Percentiles rank a stretch among this genome's conserved stretches.
Conservation (phyloP, 371 early-diverging fungal genomes). For the Actinomucor elegans region DNA sequence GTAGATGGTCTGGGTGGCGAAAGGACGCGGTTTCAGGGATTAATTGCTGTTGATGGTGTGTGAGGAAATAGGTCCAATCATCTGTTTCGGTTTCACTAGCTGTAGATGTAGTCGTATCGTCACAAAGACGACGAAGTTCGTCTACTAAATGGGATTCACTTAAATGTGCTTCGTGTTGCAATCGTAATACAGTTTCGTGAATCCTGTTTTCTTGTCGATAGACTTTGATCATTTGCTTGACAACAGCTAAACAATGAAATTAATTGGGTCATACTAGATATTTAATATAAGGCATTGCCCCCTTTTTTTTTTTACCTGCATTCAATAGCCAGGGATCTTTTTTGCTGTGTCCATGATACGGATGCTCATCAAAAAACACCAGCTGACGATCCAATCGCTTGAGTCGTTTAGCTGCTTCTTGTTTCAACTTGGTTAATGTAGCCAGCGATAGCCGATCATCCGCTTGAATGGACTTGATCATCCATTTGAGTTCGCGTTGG, state of each 20-base stretch:
- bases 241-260: constrained; percentile 23
- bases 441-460: constrained; percentile 37
- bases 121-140: constrained; percentile 28
- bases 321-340: constrained; percentile 47
- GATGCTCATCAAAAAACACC: constrained; percentile 39
- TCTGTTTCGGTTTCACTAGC: constrained; percentile 23
- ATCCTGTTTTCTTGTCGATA: constrained; percentile 45
- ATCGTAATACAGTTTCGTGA: constrained; percentile 43
- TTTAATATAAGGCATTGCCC: too few species aligned
- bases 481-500: constrained; percentile 37
- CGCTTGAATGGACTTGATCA: constrained; percentile 33
- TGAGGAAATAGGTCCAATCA: constrained; percentile 35
- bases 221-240: constrained; percentile 41
- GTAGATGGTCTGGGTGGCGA: constrained; percentile 35
- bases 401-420: constrained; percentile 27
- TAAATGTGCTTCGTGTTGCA: constrained; percentile 34
- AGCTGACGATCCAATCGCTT: constrained; percentile 30
- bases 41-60: constrained; percentile 25
- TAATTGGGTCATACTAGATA: not conserved
- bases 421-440: constrained; percentile 25
- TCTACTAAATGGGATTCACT: constrained; percentile 36
- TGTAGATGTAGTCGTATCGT: constrained; percentile 19
- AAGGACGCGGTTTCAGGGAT: constrained; percentile 37
- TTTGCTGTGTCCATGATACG: constrained; percentile 29
- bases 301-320: constrained; percentile 31